Evolutionary conservation across 1,284 basidiomycete genomes (phyloP).

Genomic region (Malassezia furfur): DNA sequence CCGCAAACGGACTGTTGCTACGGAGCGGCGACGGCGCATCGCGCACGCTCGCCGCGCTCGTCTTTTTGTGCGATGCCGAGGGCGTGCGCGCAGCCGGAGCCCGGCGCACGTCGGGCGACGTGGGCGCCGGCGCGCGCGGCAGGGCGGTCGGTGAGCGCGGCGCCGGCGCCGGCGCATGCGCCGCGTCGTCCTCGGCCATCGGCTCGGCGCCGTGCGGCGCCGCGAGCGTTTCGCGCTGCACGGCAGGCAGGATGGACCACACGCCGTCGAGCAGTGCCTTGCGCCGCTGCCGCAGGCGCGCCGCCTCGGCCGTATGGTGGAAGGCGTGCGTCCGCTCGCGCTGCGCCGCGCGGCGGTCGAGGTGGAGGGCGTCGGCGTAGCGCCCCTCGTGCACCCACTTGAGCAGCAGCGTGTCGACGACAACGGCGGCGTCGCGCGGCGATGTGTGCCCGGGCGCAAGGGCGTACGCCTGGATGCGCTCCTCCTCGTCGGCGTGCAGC

Average conservation of each 20-base stretch:
- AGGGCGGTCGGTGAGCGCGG: not conserved
- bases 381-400: constrained; percentile 31
- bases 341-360: constrained; percentile 23
- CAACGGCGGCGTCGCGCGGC: constrained; percentile 20
- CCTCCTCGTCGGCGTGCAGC: constrained; percentile 23
- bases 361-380: constrained; percentile 36
- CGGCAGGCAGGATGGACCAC: constrained; percentile 11
- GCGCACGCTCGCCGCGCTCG: not conserved
- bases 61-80: not conserved
- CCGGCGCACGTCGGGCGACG: not conserved
- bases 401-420: constrained; percentile 32
- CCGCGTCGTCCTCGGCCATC: not conserved
- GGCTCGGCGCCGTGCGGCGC: not conserved
- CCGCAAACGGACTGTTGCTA: constrained; percentile 16
- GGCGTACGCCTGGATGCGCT: constrained; percentile 23
- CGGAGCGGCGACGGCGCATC: not conserved
- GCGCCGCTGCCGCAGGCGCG: constrained; percentile 10
- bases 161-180: not conserved
- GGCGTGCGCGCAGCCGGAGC: not conserved
- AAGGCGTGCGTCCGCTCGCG: constrained; percentile 3
- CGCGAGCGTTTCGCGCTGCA: constrained; percentile 12
- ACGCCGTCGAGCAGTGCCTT: constrained; percentile 14
- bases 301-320: not conserved
- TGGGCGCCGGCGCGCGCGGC: not conserved
- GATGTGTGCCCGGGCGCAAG: constrained; percentile 8